Conservation (phyloP, 768 basidiomycete species). For the Daedalea quercina region DNA sequence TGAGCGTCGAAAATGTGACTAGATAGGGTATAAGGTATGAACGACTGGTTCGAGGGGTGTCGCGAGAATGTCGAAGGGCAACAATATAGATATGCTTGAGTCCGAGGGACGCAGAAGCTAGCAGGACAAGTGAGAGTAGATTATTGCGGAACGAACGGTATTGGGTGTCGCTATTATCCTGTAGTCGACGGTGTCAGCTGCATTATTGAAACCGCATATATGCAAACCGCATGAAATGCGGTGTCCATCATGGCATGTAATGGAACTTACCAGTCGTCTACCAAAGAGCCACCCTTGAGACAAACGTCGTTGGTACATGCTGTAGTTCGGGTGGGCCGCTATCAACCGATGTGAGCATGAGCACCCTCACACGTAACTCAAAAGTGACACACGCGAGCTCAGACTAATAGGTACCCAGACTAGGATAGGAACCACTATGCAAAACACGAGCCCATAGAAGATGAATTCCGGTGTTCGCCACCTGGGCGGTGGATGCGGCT, state of each 20-base stretch:
- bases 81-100: conserved; percentile 46
- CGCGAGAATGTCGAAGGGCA: conserved; percentile 14
- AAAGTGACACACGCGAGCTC: conserved; percentile 57
- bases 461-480: conserved; percentile 83
- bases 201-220: neutral
- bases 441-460: conserved; percentile 59
- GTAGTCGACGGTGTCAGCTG: neutral
- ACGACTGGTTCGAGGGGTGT: conserved; percentile 19
- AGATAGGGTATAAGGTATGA: conserved; percentile 49
- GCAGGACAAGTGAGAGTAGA: conserved; percentile 51
- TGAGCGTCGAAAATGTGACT: conserved; percentile 50
- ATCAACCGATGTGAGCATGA: neutral
- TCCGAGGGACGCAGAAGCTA: conserved; percentile 48
- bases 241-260: neutral
- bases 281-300: conserved; percentile 79
- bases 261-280: conserved; percentile 62
- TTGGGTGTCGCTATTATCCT: conserved; percentile 94
- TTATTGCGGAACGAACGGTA: conserved; percentile 85
- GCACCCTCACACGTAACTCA: neutral
- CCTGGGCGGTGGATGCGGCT: conserved; percentile 36
- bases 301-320: conserved; percentile 47
- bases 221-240: neutral
- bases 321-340: conserved; percentile 77
- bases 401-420: conserved; percentile 65
- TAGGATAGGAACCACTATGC: conserved; percentile 66